Percentiles rank a stretch among this genome's conserved stretches.
Conservation (phyloP, 768 basidiomycete species). For the Suillus clintonianus region DNA sequence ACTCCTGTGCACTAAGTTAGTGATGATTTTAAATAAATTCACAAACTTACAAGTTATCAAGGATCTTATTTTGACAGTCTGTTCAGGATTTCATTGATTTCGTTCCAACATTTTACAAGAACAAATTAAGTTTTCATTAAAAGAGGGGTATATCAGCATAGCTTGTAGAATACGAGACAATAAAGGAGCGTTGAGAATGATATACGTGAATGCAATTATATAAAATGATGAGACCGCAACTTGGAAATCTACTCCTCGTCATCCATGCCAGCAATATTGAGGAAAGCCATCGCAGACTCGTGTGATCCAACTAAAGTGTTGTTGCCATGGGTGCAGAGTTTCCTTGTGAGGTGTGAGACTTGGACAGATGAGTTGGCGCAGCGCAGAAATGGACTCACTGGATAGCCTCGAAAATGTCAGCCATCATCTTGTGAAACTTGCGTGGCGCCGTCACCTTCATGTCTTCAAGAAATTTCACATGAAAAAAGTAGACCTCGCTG, state of each 20-base stretch:
- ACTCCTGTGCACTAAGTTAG: too few relatives aligned
- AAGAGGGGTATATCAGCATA: background rate
- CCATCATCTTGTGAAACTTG: background rate
- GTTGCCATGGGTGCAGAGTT: background rate
- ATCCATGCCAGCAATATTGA: background rate
- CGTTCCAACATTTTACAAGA: background rate
- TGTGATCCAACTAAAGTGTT: background rate
- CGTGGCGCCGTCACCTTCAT: background rate
- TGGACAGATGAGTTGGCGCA: background rate
- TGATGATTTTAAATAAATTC: too few relatives aligned
- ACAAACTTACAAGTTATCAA: too few relatives aligned
- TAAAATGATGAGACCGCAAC: background rate
- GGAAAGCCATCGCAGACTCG: background rate
- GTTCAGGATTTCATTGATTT: too few relatives aligned
- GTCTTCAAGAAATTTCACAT: background rate
- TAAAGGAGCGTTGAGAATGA: too few relatives aligned
- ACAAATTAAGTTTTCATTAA: background rate
- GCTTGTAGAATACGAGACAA: too few relatives aligned
- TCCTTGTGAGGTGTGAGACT: background rate
- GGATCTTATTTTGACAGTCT: too few relatives aligned
- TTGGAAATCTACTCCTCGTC: background rate
- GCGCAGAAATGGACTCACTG: background rate
- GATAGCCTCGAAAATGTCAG: background rate
- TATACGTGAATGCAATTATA: too few relatives aligned
- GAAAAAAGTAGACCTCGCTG: background rate